Evolutionary conservation across 805 yeast species (phyloP).

Genomic region (Starmerella lactis-condensi): DNA sequence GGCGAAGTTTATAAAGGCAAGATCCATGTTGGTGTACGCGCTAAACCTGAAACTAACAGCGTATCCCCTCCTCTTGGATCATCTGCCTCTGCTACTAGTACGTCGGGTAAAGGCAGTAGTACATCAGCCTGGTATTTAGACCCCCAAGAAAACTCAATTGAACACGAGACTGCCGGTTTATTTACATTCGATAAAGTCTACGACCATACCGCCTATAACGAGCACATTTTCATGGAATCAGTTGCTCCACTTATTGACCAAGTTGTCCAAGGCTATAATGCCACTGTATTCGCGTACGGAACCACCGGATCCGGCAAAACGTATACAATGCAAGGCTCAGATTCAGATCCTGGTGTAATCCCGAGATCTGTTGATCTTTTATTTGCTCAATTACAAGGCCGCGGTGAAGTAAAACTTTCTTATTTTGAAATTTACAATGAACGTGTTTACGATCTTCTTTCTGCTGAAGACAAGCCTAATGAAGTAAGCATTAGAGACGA

Average conservation of each 20-base stretch:
- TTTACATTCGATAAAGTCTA: conserved; percentile 69
- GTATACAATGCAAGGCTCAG: conserved; percentile 64
- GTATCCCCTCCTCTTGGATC: conserved; percentile 6
- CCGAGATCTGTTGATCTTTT: conserved; percentile 45
- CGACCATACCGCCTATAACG: conserved; percentile 35
- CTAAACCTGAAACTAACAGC: conserved; percentile 42
- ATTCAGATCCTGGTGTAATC: conserved; percentile 44
- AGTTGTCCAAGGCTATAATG: conserved; percentile 59
- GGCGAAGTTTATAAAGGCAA: conserved; percentile 37
- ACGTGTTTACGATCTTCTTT: conserved; percentile 57
- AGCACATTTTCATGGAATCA: conserved; percentile 38
- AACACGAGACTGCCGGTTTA: conserved; percentile 30
- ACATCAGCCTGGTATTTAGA: conserved; percentile 8
- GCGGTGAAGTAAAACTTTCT: conserved; percentile 36
- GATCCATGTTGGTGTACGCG: conserved; percentile 60
- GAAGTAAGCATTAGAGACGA: conserved; percentile 59
- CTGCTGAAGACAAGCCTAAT: conserved; percentile 3
- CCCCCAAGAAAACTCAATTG: conserved; percentile 3
- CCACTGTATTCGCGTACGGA: conserved; percentile 84
- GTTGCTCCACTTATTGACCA: conserved; percentile 37
- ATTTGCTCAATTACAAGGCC: conserved; percentile 24
- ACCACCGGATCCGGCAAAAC: conserved; percentile 92
- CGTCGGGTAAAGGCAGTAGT: neutral
- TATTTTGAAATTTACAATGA: conserved; percentile 82
- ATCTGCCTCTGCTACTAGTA: neutral